These are phyloP conservation scores for Pholiota adiposa DNA, from an alignment of 1,284 basidiomycete genomes.

Conservation along the genomic window DNA sequence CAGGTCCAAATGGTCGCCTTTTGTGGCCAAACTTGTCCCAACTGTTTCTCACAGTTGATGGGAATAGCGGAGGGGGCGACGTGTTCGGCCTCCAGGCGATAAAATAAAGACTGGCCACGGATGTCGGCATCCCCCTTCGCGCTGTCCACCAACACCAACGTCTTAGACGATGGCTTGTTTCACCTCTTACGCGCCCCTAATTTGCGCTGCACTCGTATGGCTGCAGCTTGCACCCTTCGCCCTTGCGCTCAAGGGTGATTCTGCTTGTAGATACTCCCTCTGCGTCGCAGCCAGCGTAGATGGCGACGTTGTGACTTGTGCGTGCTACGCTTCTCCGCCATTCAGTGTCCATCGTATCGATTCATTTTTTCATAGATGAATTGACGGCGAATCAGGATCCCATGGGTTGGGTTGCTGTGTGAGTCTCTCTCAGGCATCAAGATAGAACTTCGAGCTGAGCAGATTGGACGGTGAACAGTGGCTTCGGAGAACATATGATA, in stretches of 20 bases:
- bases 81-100: conserved; percentile 12
- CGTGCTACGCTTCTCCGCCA: conserved; percentile 20
- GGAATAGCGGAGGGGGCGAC: conserved; percentile 10
- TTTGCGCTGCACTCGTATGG: conserved; percentile 16
- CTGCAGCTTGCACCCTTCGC: conserved; percentile 22
- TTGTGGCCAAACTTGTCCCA: background rate
- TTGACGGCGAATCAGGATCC: conserved; percentile 44
- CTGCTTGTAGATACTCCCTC: conserved; percentile 45
- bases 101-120: background rate
- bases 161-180: background rate
- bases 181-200: conserved; percentile 12
- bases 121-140: conserved; percentile 2
- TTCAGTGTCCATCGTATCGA: background rate
- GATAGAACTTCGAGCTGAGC: conserved; percentile 6
- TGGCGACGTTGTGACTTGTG: conserved; percentile 48
- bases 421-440: conserved; percentile 19
- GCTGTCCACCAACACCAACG: background rate
- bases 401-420: conserved; percentile 63
- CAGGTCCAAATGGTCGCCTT: background rate
- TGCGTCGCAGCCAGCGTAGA: conserved; percentile 52
- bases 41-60: conserved; percentile 18
- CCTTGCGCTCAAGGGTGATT: conserved; percentile 41
- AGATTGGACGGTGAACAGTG: conserved; percentile 36
- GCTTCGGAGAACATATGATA: conserved; percentile 59
- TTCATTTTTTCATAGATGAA: conserved; percentile 40